phyloP scores from a whole-genome alignment of 169 alveolate genomes.

The Perkinsus marinus region DNA sequence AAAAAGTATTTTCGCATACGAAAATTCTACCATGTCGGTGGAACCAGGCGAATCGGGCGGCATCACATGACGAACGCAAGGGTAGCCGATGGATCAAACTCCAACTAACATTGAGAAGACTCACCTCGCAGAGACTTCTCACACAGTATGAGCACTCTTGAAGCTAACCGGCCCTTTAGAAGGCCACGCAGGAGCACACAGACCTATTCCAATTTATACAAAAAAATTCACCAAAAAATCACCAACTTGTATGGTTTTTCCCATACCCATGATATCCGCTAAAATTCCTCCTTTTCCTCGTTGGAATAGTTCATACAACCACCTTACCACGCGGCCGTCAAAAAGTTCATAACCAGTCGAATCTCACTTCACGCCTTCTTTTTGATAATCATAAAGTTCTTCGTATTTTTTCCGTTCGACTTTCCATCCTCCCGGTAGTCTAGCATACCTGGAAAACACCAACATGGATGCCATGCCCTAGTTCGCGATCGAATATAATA shows the following conservation, averaged over 20 bases:
- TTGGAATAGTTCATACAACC: constrained; percentile 41
- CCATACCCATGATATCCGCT: constrained; percentile 67
- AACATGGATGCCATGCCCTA: too few species aligned
- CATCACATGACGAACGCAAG: background rate
- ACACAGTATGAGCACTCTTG: background rate
- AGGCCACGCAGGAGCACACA: background rate
- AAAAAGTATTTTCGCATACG: too few species aligned
- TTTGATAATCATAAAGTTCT: background rate
- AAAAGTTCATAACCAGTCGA: background rate
- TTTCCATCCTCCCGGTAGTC: background rate
- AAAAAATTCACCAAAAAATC: constrained; percentile 19
- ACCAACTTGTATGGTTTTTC: constrained; percentile 49
- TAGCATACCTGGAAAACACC: background rate
- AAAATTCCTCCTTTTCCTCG: constrained; percentile 46
- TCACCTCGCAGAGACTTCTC: background rate
- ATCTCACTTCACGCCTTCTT: background rate
- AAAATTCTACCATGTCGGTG: too few species aligned
- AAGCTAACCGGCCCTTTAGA: background rate
- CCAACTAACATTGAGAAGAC: background rate
- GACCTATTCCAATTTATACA: background rate
- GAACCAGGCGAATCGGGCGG: background rate
- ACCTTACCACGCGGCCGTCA: constrained; percentile 17
- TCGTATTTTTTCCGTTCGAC: background rate
- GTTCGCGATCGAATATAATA: too few species aligned
- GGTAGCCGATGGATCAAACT: background rate